These are phyloP conservation scores for Globisporangium spinosum DNA, from an alignment of 352 stramenopile genomes.

Conservation along the genomic window DNA sequence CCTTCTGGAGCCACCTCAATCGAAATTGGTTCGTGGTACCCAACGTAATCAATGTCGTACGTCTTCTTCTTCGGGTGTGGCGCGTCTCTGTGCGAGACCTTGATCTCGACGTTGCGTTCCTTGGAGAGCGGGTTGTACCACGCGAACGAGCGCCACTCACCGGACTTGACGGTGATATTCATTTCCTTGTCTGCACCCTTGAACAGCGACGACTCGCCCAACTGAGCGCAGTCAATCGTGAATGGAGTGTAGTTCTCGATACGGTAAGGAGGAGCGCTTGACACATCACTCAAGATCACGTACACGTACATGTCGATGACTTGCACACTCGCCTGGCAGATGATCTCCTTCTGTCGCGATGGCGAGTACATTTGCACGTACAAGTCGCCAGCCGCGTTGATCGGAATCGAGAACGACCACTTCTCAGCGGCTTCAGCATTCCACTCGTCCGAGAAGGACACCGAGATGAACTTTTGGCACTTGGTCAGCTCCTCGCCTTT, in stretches of 20 bases:
- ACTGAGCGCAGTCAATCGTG: conserved; percentile 65
- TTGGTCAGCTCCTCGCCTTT: conserved; percentile 53
- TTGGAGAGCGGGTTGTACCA: conserved; percentile 86
- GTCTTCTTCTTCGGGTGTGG: conserved; percentile 59
- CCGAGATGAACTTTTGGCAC: conserved; percentile 74
- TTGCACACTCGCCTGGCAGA: conserved; percentile 82
- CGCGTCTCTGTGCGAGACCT: conserved; percentile 49
- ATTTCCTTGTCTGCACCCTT: conserved; percentile 51
- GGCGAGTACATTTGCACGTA: conserved; percentile 83
- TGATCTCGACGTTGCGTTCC: conserved; percentile 74
- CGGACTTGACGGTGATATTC: conserved; percentile 47
- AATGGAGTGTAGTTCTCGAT: conserved; percentile 89
- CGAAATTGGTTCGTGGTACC: conserved; percentile 65
- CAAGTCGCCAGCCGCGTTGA: conserved; percentile 72
- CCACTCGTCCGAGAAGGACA: conserved; percentile 76
- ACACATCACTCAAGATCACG: conserved; percentile 82
- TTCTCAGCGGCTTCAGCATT: conserved; percentile 39
- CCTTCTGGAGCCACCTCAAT: conserved; percentile 48
- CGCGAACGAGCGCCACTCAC: conserved; percentile 75
- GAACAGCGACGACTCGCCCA: conserved; percentile 70
- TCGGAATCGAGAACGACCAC: conserved; percentile 80
- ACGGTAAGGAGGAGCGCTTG: conserved; percentile 71
- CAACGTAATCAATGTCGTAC: conserved; percentile 83
- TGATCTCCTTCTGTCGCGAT: conserved; percentile 64
- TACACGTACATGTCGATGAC: conserved; percentile 89